Evolutionary conservation across 768 basidiomycete genomes (phyloP), one percentile per base, ranked within the genome.

Genomic region (Lanmaoa pseudosensibilis): DNA sequence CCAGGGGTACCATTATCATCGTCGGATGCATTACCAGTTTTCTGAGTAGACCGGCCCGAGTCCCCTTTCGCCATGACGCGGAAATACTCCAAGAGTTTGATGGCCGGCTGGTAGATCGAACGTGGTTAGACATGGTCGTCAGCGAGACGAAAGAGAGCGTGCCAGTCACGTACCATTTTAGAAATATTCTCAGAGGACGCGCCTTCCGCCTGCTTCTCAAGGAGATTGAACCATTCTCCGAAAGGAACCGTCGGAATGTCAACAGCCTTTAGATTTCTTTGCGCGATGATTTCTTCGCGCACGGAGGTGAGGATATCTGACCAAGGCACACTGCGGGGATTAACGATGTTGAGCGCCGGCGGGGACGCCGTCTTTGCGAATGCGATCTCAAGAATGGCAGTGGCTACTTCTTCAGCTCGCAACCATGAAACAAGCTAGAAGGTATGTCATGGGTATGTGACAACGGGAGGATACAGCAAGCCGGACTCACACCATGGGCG

Each of bases 271-370:
- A 21, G 39, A 25, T 37, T 65, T 40, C 57, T 61, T 33, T 44
- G 46, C 41, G 64, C 52, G 21, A 60, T 21, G 10, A 67, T 49
- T 1, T 57, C 55, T n/a, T 47, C 44, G 18, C 63, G 62, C 25
- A 75, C 56, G 23, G 52, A 52, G 13, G 60, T 36, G 10, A 77
- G 56, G n/a, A 75, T 37, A 1, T 55, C 51, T 16, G 64, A 36
- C 69, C 75, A 78, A 2, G 67, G 37, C 7, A 72, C 60, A 2
- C 73, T 69, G 8, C 63, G 75, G 73, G 65, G 57, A 4, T 78
- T 74, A 0, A 75, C 74, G 10, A 77, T 50, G 58, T 79, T 77
- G 19, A 75, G 58, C 3, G 71, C 68, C 10, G 47, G 46, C 2
- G 70, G 67, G 0, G 65, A 50, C 16, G 36, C 37, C 6, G 5